A percentile compares a stretch with the other conserved stretches of the same genome.
phyloP scores from a whole-genome alignment of 1,284 basidiomycete species.

The Fomitopsis palustris region DNA sequence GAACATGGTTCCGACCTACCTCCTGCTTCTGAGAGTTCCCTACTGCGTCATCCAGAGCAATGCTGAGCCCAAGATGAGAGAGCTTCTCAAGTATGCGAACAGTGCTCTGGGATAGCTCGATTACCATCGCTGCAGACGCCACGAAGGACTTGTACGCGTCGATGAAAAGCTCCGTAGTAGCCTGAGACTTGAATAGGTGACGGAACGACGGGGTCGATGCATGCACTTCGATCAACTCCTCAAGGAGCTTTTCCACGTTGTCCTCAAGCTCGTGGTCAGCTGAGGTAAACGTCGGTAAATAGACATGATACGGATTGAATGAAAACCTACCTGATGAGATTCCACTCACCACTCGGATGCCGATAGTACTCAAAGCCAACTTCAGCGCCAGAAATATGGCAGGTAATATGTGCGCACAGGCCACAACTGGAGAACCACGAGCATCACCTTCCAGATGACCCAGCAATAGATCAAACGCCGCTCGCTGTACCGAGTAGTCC shows the following conservation, averaged over 20 bases:
- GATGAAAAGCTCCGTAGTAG: slow-evolving; percentile 61
- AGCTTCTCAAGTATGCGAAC: slow-evolving; percentile 62
- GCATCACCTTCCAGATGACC: slow-evolving; percentile 31
- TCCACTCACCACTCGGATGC: slow-evolving; percentile 19
- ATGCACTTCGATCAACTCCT: slow-evolving; percentile 65
- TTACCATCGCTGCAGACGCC: slow-evolving; percentile 33
- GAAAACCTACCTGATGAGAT: slow-evolving; percentile 6
- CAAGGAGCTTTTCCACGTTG: slow-evolving; percentile 58
- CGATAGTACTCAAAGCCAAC: slow-evolving; percentile 32
- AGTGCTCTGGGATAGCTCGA: slow-evolving; percentile 41
- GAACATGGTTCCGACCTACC: slow-evolving; percentile 31
- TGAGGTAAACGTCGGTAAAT: not conserved
- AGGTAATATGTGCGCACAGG: slow-evolving; percentile 65
- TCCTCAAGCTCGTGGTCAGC: slow-evolving; percentile 28
- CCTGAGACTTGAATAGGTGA: slow-evolving; percentile 67
- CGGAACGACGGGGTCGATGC: slow-evolving; percentile 59
- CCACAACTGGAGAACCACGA: slow-evolving; percentile 32
- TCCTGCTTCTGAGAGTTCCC: slow-evolving; percentile 62
- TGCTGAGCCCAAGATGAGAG: slow-evolving; percentile 59
- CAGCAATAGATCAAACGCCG: slow-evolving; percentile 64
- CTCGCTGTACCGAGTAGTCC: slow-evolving; percentile 60
- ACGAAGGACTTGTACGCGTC: slow-evolving; percentile 60
- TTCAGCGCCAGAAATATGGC: slow-evolving; percentile 63
- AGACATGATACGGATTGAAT: not conserved
- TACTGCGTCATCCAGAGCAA: slow-evolving; percentile 60